Evolutionary conservation across 441 rosid genomes (phyloP).

Genomic region (Mallotus japonicus): DNA sequence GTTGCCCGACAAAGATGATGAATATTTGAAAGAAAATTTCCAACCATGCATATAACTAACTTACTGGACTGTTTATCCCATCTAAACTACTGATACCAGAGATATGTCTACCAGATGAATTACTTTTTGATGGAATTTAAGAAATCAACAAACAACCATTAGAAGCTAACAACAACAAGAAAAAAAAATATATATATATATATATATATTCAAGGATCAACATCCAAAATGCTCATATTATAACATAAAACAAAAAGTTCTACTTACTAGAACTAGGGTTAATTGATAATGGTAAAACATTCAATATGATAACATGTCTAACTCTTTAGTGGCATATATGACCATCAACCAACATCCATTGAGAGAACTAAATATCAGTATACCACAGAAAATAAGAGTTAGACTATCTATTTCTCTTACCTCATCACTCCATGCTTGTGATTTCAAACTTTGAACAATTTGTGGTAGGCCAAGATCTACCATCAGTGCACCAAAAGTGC

Average conservation of each 20-base stretch:
- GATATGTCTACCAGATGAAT: not conserved
- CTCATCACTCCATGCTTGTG: conserved; percentile 99
- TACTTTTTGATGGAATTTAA: not conserved
- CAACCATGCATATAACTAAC: not conserved
- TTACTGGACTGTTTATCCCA: not conserved
- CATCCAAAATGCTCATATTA: not conserved
- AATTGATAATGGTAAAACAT: not conserved
- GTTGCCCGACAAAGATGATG: not conserved
- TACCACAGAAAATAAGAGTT: conserved; percentile 2
- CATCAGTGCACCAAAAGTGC: conserved; percentile 94
- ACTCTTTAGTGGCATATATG: not conserved
- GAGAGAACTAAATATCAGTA: not conserved
- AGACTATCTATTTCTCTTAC: conserved; percentile 38
- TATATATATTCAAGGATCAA: not conserved
- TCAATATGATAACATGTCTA: not conserved
- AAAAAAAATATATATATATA: too few relatives aligned
- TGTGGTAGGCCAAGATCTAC: conserved; percentile 95
- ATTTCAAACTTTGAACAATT: conserved; percentile 80
- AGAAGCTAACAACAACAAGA: not conserved
- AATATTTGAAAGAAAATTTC: not conserved
- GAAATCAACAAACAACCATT: not conserved
- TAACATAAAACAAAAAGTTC: not conserved
- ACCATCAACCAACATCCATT: not conserved
- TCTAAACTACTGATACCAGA: not conserved
- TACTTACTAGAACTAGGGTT: not conserved